Evolutionary conservation across 805 yeast species (phyloP).

Genomic region (Kluyveromyces starmeri): DNA sequence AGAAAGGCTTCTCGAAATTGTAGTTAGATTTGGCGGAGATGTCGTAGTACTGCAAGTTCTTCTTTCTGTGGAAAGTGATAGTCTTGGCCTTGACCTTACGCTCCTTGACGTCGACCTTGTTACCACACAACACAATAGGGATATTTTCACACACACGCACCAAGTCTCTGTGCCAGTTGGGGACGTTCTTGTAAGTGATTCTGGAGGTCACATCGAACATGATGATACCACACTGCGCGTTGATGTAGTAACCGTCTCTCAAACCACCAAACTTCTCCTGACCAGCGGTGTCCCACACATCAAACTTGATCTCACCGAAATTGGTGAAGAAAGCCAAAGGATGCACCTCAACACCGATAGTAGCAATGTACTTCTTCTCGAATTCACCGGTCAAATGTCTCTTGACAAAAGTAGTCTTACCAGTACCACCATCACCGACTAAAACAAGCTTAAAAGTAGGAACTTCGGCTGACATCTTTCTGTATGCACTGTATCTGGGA

Average conservation of each 20-base stretch:
- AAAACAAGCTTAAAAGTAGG: slow-evolving; percentile 97
- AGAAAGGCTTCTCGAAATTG: slow-evolving; percentile 99
- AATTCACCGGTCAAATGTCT: slow-evolving; percentile 99
- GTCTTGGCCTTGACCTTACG: slow-evolving; percentile 99
- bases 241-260: slow-evolving; percentile 99
- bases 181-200: slow-evolving; percentile 98
- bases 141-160: slow-evolving; percentile 99
- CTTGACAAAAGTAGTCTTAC: slow-evolving; percentile 99
- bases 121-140: slow-evolving; percentile 98
- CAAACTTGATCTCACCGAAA: slow-evolving; percentile 97
- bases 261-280: slow-evolving; percentile 99
- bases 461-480: slow-evolving; percentile 63
- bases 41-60: slow-evolving; percentile 98
- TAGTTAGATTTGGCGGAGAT: slow-evolving; percentile 99
- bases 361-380: slow-evolving; percentile 97
- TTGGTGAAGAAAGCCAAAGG: slow-evolving; percentile 97
- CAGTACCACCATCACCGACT: slow-evolving; percentile 99
- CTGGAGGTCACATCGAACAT: slow-evolving; percentile 99
- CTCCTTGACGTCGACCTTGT: slow-evolving; percentile 99
- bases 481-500: no score
- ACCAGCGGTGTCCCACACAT: slow-evolving; percentile 99
- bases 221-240: slow-evolving; percentile 99
- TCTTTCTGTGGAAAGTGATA: slow-evolving; percentile 99
- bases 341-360: slow-evolving; percentile 99
- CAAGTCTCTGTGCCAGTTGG: slow-evolving; percentile 99